Evolutionary conservation across 148 eudicot genomes (phyloP).

Genomic region (Rhododendron ferrugineum): DNA sequence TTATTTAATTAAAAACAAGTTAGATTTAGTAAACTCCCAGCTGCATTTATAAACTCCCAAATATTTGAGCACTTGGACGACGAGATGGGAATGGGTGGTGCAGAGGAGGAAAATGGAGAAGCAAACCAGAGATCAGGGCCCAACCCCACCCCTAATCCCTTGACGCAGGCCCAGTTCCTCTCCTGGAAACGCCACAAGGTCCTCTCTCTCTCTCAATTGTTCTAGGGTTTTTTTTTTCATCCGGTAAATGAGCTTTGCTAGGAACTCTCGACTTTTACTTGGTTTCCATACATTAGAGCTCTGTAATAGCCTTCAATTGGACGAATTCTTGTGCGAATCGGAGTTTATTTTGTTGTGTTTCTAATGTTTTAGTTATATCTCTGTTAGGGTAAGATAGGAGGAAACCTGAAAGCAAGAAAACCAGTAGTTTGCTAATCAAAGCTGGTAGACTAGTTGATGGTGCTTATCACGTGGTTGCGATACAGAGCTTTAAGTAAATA

Average conservation of each 20-base stretch:
- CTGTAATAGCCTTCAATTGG: not conserved
- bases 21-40: too few relatives aligned
- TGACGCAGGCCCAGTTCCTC: conserved; percentile 44
- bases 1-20: too few relatives aligned
- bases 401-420: not conserved
- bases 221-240: not conserved
- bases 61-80: not conserved
- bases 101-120: conserved; percentile 12
- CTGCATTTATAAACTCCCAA: too few relatives aligned
- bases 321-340: not conserved
- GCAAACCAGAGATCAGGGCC: conserved; percentile 9
- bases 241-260: not conserved
- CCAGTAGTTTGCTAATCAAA: not conserved
- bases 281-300: not conserved
- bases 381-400: not conserved
- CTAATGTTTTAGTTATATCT: not conserved
- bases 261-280: not conserved
- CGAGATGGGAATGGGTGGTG: conserved; percentile 16
- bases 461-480: not conserved
- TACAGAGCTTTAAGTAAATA: not conserved
- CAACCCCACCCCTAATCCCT: conserved; percentile 12
- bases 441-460: not conserved
- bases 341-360: not conserved
- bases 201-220: not conserved
- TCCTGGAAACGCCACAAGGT: conserved; percentile 67